Evolutionary conservation across 331 rosid genomes (phyloP), one percentile per base, ranked within the genome.

Genomic region (Malus hybrid): DNA sequence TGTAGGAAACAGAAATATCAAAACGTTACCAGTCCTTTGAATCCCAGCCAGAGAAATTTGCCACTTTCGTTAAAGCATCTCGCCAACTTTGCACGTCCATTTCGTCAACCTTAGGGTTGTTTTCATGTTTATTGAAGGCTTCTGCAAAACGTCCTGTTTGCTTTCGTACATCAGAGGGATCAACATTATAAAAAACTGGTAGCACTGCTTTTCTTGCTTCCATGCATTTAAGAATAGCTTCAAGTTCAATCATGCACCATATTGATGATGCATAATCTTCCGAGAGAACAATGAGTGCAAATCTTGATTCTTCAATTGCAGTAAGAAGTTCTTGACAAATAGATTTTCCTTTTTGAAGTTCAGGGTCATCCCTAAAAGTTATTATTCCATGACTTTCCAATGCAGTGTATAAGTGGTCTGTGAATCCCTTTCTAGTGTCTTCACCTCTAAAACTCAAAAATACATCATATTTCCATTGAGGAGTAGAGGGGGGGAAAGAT

Each of bases 171-270:
- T 34, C 28, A 6, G 73, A n/a, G n/a, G n/a, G n/a, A n/a, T n/a
- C n/a, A n/a, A n/a, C n/a, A n/a, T n/a, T n/a, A n/a, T n/a, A n/a
- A 34, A 34, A 71, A 55, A 78, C 20, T 19, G 54, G 67, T 0
- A 71, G 29, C 6, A 65, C 67, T 3, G 8, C 4, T 27, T 32
- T 16, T 1, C 69, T 39, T 1, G 19, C 29, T 14, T 56, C 31
- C 69, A 13, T 27, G 68, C 63, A 79, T 1, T 65, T 3, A 20
- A 79, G 28, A 10, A 79, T 72, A 28, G 71, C 68, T 72, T 39
- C 48, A 39, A 79, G 7, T 39, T 79, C 82, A 5, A 34, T 56
- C 70, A 79, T 72, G 69, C 82, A 72, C 82, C 82, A 79, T 0
- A 39, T 55, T 9, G 78, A 79, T 4, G 64, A 48, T 3, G 73